A percentile compares a stretch with the other conserved stretches of the same genome.
Conservation (phyloP, 129 eudicot genomes). For the Lactuca saligna region DNA sequence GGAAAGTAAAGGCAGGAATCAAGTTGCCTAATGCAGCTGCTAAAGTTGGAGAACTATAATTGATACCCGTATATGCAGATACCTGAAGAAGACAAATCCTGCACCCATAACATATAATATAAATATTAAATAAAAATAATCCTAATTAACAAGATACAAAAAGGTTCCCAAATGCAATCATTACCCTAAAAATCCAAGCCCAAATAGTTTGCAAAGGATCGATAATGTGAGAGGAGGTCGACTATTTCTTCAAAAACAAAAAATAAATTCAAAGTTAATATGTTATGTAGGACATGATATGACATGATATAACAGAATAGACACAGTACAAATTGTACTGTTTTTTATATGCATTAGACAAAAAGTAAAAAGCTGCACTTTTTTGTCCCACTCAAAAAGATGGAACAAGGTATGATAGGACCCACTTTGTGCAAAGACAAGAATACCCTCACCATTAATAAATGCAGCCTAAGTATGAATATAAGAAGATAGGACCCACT, state of each 20-base stretch:
- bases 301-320: too few relatives aligned
- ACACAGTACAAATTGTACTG: not conserved
- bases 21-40: constrained; percentile 55
- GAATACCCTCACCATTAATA: too few relatives aligned
- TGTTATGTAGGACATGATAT: too few relatives aligned
- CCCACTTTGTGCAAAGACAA: too few relatives aligned
- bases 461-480: too few relatives aligned
- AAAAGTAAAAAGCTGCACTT: too few relatives aligned
- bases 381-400: too few relatives aligned
- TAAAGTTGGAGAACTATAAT: constrained; percentile 53
- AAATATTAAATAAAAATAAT: not conserved
- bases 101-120: constrained; percentile 17
- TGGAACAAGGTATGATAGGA: too few relatives aligned
- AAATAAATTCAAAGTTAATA: not conserved
- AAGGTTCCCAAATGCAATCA: not conserved
- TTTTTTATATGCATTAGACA: not conserved
- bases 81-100: constrained; percentile 54
- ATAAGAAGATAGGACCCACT: too few relatives aligned
- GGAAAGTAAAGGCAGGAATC: constrained; percentile 51
- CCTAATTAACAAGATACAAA: not conserved
- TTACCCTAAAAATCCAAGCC: constrained; percentile 55
- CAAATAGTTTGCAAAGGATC: constrained; percentile 36
- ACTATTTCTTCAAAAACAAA: constrained; percentile 33
- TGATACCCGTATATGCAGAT: constrained; percentile 49
- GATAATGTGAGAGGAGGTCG: constrained; percentile 46